phyloP scores from a whole-genome alignment of 345 rosid genomes.

The Anastatica hierochuntica region DNA sequence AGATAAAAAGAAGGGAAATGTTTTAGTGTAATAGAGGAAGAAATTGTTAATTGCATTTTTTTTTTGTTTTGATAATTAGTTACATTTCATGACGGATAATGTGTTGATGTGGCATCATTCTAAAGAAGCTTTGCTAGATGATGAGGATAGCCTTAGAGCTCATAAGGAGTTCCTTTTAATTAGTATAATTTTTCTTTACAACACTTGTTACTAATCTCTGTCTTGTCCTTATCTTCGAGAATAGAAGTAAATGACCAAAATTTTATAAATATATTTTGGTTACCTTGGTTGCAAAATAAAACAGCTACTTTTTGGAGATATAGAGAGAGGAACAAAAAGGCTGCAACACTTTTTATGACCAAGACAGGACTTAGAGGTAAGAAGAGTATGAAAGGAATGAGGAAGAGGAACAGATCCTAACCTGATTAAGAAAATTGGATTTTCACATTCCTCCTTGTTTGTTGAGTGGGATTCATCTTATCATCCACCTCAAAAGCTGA shows the following conservation, averaged over 20 bases:
- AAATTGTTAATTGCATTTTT: too few relatives aligned
- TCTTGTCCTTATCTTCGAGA: slow-evolving; percentile 16
- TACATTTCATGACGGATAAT: too few relatives aligned
- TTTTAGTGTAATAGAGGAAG: too few relatives aligned
- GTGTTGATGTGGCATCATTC: too few relatives aligned
- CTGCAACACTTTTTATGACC: slow-evolving; percentile 32
- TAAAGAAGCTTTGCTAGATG: too few relatives aligned
- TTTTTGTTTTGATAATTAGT: too few relatives aligned
- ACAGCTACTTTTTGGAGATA: slow-evolving; percentile 6
- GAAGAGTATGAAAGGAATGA: slow-evolving; percentile 33
- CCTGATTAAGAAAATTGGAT: slow-evolving; percentile 28
- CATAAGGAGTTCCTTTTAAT: too few relatives aligned
- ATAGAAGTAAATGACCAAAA: background rate
- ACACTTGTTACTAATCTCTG: slow-evolving; percentile 9
- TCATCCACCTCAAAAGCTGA: slow-evolving; percentile 26
- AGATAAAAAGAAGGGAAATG: too few relatives aligned
- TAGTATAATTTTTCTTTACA: too few relatives aligned
- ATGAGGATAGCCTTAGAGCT: too few relatives aligned
- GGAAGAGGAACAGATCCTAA: slow-evolving; percentile 29
- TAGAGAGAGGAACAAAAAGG: slow-evolving; percentile 21
- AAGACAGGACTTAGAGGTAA: slow-evolving; percentile 23
- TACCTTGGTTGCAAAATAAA: slow-evolving; percentile 12
- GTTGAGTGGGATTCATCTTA: slow-evolving; percentile 23
- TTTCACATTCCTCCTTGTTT: slow-evolving; percentile 28
- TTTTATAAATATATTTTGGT: background rate